Conservation (phyloP, 2,329 filamentous ascomycete species). For the Penicillium sp. region DNA sequence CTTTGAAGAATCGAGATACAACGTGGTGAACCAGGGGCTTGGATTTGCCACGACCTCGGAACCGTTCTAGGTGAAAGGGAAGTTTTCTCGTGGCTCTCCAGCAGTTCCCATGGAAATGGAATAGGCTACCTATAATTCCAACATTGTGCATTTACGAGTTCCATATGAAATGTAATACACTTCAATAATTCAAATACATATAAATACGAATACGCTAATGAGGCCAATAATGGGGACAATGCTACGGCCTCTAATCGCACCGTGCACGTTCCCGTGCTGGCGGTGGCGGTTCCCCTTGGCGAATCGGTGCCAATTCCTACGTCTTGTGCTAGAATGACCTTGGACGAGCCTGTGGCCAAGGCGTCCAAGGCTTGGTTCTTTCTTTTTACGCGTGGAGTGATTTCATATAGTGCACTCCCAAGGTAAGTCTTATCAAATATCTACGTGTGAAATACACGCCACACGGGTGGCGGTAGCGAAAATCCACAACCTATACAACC, state of each 20-base stretch:
- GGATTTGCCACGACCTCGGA: neutral
- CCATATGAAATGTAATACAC: too few relatives aligned
- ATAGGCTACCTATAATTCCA: too few relatives aligned
- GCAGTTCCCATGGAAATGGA: neutral
- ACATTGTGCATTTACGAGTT: too few relatives aligned
- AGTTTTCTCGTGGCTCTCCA: too few relatives aligned
- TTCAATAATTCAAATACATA: too few relatives aligned
- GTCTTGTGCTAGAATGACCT: neutral
- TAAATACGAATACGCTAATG: neutral
- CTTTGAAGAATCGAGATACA: neutral
- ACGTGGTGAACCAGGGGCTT: neutral
- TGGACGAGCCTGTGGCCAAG: neutral
- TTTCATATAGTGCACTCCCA: neutral
- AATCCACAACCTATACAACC: neutral
- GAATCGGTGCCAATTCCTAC: conserved; percentile 3
- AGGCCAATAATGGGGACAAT: neutral
- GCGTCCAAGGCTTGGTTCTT: neutral
- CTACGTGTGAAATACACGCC: neutral
- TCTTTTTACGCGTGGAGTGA: neutral
- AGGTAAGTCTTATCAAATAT: neutral
- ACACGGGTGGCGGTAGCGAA: neutral
- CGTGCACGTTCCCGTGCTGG: neutral
- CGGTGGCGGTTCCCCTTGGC: neutral
- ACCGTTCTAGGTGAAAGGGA: too few relatives aligned
- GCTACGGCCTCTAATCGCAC: neutral